phyloP scores from a whole-genome alignment of 805 yeast species.

The Ogataea salicorniae region DNA sequence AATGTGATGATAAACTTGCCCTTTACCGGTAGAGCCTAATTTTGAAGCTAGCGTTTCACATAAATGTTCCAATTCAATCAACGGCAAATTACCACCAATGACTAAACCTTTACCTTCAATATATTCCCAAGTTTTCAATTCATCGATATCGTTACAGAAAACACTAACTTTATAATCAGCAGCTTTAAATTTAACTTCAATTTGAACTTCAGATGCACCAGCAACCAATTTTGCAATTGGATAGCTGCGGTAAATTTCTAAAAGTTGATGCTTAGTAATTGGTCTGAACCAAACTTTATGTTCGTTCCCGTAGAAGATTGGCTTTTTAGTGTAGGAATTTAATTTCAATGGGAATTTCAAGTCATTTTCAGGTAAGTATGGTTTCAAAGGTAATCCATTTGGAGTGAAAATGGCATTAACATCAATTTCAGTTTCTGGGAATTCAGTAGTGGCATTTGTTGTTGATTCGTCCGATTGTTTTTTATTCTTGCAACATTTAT shows the following conservation, averaged over 20 bases:
- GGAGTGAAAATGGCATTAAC: conserved; percentile 32
- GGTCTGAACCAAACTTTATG: conserved; percentile 42
- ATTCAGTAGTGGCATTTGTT: conserved; percentile 15
- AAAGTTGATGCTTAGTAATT: conserved; percentile 33
- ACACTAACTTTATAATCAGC: conserved; percentile 36
- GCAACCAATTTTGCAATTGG: conserved; percentile 38
- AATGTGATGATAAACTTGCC: conserved; percentile 35
- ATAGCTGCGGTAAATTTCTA: conserved; percentile 29
- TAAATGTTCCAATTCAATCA: conserved; percentile 34
- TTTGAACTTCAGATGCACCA: conserved; percentile 45
- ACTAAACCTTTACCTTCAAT: conserved; percentile 37
- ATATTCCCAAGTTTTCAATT: conserved; percentile 32
- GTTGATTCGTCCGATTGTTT: conserved; percentile 5
- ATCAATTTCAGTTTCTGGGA: conserved; percentile 29
- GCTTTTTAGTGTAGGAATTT: conserved; percentile 20
- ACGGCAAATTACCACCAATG: conserved; percentile 39
- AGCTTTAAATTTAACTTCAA: conserved; percentile 40
- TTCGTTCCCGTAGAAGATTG: conserved; percentile 34
- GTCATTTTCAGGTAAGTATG: conserved; percentile 35
- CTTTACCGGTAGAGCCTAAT: conserved; percentile 20
- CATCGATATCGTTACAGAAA: conserved; percentile 39
- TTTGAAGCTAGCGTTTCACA: conserved; percentile 27
- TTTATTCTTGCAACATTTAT: conserved; percentile 32
- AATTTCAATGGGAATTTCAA: conserved; percentile 37
- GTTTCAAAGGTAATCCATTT: conserved; percentile 36